Base-by-base conservation (phyloP, 2,329 filamentous ascomycete species). In the Fusarium papillatum region DNA sequence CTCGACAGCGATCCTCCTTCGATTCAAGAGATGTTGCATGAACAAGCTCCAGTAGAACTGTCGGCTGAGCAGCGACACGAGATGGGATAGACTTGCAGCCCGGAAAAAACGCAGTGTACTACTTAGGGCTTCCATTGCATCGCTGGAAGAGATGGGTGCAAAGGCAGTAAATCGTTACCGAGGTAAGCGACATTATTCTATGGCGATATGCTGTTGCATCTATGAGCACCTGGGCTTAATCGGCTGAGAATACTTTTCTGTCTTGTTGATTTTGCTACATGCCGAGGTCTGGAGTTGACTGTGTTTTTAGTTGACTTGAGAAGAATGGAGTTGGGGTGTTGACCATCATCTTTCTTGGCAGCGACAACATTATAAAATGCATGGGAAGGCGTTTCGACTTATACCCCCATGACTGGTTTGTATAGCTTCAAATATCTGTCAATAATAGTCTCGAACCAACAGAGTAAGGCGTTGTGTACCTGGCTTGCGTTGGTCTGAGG, bases 21-120 rank as follows among this genome's bases (percentile, higher is more conserved):
- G 13, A 39, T 31, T 17, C 63, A 41, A 26, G 63, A 72, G 41
- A 43, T 64, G 63, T 34, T 55, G 36, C 68, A 71, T 34, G 70
- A 68, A 16, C 55, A 57, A 2, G 29, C 46, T 7, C 62, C 50
- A 14, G 16, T 39, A 6, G 67, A 75, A 19, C 14, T 75, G 2
- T 17, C 64, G 1, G 61, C 39, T 11, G 48, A 55, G 17, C 29
- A 64, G 6, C 31, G 73, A 26, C 60, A 75, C 22, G 73, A 75
- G 7, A 5, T 75, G 6, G 60, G 50, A 1, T 75, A 74, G 31
- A 11, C 31, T 34, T 34, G 10, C 31, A 11, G 31, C 31, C 31
- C 5, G 31, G 1, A 13, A 1, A 34, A 34, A 13, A 34, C 31
- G 31, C 1, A 34, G 31, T 11, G 31, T 34, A 34, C 31, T 34